Conservation (phyloP, 768 basidiomycete genomes). For the Mycena galopus region DNA sequence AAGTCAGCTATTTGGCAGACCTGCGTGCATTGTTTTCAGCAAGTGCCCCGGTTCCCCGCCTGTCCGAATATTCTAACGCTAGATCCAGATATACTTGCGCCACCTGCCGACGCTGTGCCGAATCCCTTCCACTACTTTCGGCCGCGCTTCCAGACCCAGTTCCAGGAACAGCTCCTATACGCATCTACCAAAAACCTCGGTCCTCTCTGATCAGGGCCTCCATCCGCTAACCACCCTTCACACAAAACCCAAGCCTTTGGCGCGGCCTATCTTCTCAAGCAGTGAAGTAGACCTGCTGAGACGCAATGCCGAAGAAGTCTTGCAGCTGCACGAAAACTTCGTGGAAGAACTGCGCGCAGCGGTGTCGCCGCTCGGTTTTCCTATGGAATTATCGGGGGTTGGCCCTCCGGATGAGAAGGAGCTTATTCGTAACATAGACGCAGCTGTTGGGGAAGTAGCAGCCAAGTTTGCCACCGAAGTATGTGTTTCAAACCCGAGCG, state of each 20-base stretch:
- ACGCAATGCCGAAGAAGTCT: constrained; percentile 77
- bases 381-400: constrained; percentile 46
- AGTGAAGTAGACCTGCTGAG: constrained; percentile 69
- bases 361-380: constrained; percentile 65
- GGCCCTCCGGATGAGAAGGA: constrained; percentile 27
- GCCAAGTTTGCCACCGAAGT: constrained; percentile 73
- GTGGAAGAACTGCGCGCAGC: constrained; percentile 65
- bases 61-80: constrained; percentile 20
- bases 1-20: constrained; percentile 85
- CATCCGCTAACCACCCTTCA: constrained; percentile 33
- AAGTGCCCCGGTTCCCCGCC: constrained; percentile 39
- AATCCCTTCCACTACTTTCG: constrained; percentile 58
- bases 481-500: constrained; percentile 8
- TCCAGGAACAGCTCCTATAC: constrained; percentile 61
- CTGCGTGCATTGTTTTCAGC: constrained; percentile 83
- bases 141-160: constrained; percentile 53
- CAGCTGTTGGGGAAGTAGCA: constrained; percentile 64
- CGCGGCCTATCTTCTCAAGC: constrained; percentile 68
- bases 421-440: constrained; percentile 52
- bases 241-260: constrained; percentile 45
- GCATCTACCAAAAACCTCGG: constrained; percentile 45
- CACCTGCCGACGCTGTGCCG: constrained; percentile 64
- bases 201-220: constrained; percentile 42
- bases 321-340: constrained; percentile 78
- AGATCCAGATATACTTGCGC: constrained; percentile 72